Percentiles rank a stretch among this genome's conserved stretches.
Conservation (phyloP, 805 yeast species). For the Lipomyces starkeyi region DNA sequence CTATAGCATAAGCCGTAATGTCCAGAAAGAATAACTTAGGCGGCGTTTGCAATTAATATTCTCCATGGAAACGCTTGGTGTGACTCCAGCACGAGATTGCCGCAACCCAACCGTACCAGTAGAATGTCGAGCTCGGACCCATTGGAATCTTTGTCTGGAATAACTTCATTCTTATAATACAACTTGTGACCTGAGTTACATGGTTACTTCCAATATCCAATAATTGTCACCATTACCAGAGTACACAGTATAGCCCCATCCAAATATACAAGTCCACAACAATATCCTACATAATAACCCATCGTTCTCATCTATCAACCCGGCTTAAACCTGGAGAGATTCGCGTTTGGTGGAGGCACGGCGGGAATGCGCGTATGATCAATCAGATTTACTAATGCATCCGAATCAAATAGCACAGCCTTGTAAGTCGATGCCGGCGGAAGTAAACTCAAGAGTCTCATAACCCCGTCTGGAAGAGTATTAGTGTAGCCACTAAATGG, state of each 20-base stretch:
- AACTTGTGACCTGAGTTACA: background rate
- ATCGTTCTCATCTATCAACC: background rate
- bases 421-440: constrained; percentile 66
- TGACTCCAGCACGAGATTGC: too few relatives aligned
- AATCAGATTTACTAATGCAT: constrained; percentile 54
- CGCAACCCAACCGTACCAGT: too few relatives aligned
- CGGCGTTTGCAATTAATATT: too few relatives aligned
- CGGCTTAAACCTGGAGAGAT: constrained; percentile 22
- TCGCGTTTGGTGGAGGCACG: constrained; percentile 31
- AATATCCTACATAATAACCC: background rate
- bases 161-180: background rate
- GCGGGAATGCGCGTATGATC: constrained; percentile 41
- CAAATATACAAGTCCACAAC: background rate
- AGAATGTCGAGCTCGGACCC: too few relatives aligned
- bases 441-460: constrained; percentile 59
- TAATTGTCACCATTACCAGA: background rate
- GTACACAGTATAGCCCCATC: background rate
- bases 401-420: constrained; percentile 60
- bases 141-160: too few relatives aligned
- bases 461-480: constrained; percentile 41
- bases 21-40: too few relatives aligned
- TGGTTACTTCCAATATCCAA: background rate
- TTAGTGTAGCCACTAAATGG: background rate
- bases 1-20: too few relatives aligned
- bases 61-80: too few relatives aligned